These are phyloP conservation scores for Euclidium syriacum DNA, from an alignment of 345 rosid genomes.

Conservation along the genomic window DNA sequence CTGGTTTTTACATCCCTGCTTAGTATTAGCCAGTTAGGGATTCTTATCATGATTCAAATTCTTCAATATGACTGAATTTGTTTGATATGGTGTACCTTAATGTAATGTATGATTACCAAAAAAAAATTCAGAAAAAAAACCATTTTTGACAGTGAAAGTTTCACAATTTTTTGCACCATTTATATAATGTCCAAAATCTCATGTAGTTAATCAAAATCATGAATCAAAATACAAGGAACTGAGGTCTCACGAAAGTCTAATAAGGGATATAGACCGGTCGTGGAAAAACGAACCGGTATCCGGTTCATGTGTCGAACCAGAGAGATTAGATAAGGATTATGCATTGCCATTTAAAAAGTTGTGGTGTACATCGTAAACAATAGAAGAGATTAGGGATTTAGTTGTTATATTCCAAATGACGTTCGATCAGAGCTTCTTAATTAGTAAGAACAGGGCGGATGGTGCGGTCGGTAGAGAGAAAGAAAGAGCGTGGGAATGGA, in stretches of 20 bases:
- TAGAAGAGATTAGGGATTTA: background rate
- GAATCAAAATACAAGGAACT: background rate
- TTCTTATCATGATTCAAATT: constrained; percentile 1
- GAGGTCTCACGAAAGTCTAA: background rate
- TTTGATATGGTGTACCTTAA: background rate
- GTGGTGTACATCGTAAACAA: background rate
- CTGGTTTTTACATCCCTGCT: constrained; percentile 4
- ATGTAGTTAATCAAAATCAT: background rate
- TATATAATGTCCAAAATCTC: background rate
- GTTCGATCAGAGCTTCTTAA: constrained; percentile 21
- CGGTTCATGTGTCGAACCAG: background rate
- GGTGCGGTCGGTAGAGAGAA: background rate
- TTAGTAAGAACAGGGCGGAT: background rate
- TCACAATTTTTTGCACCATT: background rate
- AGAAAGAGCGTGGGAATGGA: constrained; percentile 40
- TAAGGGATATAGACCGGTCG: background rate
- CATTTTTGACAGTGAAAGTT: background rate
- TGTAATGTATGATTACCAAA: background rate
- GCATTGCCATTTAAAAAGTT: background rate
- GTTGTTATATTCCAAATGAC: background rate
- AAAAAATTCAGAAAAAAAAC: background rate
- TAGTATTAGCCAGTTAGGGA: constrained; percentile 23
- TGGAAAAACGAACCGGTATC: background rate
- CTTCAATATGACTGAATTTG: background rate
- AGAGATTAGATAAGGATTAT: no score